Evolutionary conservation across 2,329 filamentous ascomycete species (phyloP).

Genomic region (Colletotrichum lupini): DNA sequence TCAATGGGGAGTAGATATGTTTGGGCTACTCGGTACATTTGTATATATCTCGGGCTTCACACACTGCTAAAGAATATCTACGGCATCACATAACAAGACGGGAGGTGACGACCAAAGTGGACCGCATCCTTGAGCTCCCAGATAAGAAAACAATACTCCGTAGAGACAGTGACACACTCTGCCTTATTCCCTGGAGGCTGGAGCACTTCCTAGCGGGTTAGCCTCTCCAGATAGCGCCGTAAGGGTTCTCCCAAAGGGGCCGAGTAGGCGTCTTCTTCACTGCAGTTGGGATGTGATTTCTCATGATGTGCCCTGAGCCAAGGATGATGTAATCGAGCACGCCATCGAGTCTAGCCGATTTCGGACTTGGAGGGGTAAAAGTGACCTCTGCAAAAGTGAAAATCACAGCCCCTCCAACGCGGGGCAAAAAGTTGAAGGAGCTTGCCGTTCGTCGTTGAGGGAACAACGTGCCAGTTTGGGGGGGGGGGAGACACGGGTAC

Average conservation of each 20-base stretch:
- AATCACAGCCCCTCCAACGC: conserved; percentile 32
- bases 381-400: conserved; percentile 10
- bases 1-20: neutral
- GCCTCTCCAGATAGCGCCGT: neutral
- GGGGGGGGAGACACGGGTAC: neutral
- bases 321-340: conserved; percentile 37
- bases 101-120: neutral
- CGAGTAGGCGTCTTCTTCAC: neutral
- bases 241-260: neutral
- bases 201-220: neutral
- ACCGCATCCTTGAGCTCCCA: neutral
- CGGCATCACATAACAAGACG: neutral
- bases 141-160: neutral
- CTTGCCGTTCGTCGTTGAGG: neutral
- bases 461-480: neutral
- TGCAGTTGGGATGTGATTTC: neutral
- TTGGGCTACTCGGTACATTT: neutral
- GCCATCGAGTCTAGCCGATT: conserved; percentile 28
- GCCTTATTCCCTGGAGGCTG: neutral
- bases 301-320: conserved; percentile 32
- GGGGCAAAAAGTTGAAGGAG: conserved; percentile 11
- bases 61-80: neutral
- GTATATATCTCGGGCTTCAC: neutral
- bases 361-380: conserved; percentile 29
- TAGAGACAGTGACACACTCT: too few species aligned